Evolutionary conservation across 805 yeast species (phyloP).

Genomic region (Saccharomycopsis selenospora): DNA sequence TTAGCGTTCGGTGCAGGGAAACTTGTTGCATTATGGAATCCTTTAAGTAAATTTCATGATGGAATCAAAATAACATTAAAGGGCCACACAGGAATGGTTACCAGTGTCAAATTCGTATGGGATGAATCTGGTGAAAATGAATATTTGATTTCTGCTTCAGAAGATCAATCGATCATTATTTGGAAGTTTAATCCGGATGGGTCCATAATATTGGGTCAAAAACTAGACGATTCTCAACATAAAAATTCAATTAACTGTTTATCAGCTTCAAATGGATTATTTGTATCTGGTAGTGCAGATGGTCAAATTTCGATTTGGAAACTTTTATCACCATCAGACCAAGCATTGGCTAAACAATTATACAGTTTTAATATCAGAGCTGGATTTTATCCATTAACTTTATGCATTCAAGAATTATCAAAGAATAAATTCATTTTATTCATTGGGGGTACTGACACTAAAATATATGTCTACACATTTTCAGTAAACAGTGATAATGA

Average conservation of each 20-base stretch:
- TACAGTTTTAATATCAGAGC: constrained; percentile 31
- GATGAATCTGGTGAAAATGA: constrained; percentile 30
- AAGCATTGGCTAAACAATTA: constrained; percentile 23
- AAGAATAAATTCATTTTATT: constrained; percentile 42
- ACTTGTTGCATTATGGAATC: constrained; percentile 64
- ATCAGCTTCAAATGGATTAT: constrained; percentile 34
- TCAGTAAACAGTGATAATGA: constrained; percentile 17
- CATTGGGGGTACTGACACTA: constrained; percentile 62
- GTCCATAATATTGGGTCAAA: constrained; percentile 24
- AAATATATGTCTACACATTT: constrained; percentile 49
- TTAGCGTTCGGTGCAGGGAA: constrained; percentile 70
- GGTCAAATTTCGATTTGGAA: constrained; percentile 54
- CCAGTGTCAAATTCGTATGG: constrained; percentile 50
- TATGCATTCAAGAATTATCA: constrained; percentile 5
- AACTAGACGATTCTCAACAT: constrained; percentile 35
- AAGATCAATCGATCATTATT: constrained; percentile 53
- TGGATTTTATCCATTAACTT: constrained; percentile 45
- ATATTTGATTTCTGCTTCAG: constrained; percentile 53
- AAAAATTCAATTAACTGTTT: constrained; percentile 48
- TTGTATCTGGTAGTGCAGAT: constrained; percentile 58
- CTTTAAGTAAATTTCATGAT: constrained; percentile 30
- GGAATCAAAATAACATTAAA: constrained; percentile 55
- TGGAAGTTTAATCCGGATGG: constrained; percentile 39
- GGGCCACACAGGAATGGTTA: constrained; percentile 54
- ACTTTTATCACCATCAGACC: constrained; percentile 15